A percentile compares a stretch with the other conserved stretches of the same genome.
Conservation (phyloP, 768 basidiomycete species). For the Mycena polygramma region DNA sequence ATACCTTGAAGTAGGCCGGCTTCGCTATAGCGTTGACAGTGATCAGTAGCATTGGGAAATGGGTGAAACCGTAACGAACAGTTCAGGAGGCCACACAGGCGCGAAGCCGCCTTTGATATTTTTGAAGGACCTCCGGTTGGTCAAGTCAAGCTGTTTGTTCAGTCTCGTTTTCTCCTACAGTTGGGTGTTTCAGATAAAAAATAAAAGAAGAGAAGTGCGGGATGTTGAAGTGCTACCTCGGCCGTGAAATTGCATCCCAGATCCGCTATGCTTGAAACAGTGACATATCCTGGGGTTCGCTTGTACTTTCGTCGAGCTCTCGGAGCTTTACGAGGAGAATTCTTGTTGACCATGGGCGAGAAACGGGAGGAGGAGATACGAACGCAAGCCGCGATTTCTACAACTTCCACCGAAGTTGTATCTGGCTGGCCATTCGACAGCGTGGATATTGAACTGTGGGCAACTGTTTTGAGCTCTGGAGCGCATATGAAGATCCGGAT, state of each 20-base stretch:
- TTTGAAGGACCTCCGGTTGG: slow-evolving; percentile 6
- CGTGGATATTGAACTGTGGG: too few species aligned
- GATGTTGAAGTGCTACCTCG: neutral
- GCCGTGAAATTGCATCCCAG: neutral
- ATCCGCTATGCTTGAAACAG: slow-evolving; percentile 13
- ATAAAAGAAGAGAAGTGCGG: neutral
- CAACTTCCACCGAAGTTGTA: too few species aligned
- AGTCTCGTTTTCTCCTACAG: neutral
- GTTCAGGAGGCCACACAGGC: slow-evolving; percentile 12
- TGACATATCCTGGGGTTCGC: neutral
- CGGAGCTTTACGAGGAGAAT: neutral
- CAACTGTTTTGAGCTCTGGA: too few species aligned
- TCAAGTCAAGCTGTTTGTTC: neutral
- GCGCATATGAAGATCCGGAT: too few species aligned
- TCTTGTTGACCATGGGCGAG: neutral
- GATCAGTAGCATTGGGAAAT: neutral
- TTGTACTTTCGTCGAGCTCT: neutral
- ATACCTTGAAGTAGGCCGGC: slow-evolving; percentile 15
- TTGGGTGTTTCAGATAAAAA: neutral
- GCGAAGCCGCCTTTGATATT: neutral
- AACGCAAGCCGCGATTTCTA: neutral
- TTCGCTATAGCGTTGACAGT: slow-evolving; percentile 8
- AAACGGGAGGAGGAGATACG: neutral
- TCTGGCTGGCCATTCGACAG: too few species aligned
- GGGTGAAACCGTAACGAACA: slow-evolving; percentile 1